Percentiles rank a stretch among this genome's conserved stretches.
phyloP scores from a whole-genome alignment of 164 flowering plant genomes.

The Vitis labrusca region DNA sequence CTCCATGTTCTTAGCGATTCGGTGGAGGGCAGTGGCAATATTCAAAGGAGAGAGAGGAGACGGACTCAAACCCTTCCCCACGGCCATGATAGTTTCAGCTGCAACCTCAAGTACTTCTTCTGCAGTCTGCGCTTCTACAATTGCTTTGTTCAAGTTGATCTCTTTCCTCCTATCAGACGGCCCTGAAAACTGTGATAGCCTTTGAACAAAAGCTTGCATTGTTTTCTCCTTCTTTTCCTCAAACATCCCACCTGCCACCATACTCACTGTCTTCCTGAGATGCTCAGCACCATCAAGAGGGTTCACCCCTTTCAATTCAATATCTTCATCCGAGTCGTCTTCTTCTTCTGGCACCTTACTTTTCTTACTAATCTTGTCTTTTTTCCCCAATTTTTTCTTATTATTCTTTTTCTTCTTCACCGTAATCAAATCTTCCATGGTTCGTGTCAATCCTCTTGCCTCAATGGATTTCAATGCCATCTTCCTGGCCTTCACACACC shows the following conservation, averaged over 20 bases:
- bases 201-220: constrained; percentile 66
- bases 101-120: constrained; percentile 78
- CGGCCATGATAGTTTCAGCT: constrained; percentile 68
- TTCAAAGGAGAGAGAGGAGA: constrained; percentile 91
- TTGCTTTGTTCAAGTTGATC: constrained; percentile 62
- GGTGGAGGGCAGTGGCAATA: constrained; percentile 87
- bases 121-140: constrained; percentile 81
- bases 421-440: constrained; percentile 50
- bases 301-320: constrained; percentile 17
- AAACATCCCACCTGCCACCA: constrained; percentile 68
- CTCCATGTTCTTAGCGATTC: constrained; percentile 98
- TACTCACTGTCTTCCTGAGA: constrained; percentile 43
- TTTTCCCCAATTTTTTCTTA: constrained; percentile 31
- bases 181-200: constrained; percentile 79
- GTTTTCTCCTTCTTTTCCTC: constrained; percentile 63
- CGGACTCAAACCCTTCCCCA: constrained; percentile 88
- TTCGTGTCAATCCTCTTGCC: constrained; percentile 56
- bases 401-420: constrained; percentile 53
- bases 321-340: constrained; percentile 30
- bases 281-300: constrained; percentile 16
- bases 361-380: constrained; percentile 25
- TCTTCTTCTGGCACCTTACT: constrained; percentile 28
- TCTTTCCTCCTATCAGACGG: constrained; percentile 83
- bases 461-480: constrained; percentile 73
- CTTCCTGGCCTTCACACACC: constrained; percentile 87